Evolutionary conservation across 2,329 filamentous ascomycete genomes (phyloP).

Genomic region (Ophiosphaerella herpotricha): DNA sequence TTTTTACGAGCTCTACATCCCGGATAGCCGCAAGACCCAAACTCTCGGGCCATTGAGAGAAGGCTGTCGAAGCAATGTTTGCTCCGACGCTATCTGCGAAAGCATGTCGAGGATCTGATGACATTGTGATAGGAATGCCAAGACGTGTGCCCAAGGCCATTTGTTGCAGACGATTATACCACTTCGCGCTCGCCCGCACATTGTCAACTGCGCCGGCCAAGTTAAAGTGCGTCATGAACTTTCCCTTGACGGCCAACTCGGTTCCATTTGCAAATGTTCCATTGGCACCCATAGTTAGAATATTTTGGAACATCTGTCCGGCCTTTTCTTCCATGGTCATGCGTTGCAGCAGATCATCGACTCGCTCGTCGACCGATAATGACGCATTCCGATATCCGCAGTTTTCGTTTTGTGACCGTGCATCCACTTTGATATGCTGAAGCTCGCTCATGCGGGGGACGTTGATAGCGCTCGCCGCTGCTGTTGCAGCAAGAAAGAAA

Average conservation of each 20-base stretch:
- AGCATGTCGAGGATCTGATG: slow-evolving; percentile 54
- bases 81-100: slow-evolving; percentile 53
- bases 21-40: slow-evolving; percentile 57
- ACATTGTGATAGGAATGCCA: slow-evolving; percentile 56
- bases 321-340: slow-evolving; percentile 58
- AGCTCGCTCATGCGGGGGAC: slow-evolving; percentile 4
- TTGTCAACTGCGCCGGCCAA: slow-evolving; percentile 52
- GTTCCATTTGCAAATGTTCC: slow-evolving; percentile 41
- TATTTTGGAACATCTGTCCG: slow-evolving; percentile 54
- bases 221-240: slow-evolving; percentile 55
- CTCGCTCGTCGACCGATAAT: slow-evolving; percentile 51
- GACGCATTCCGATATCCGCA: slow-evolving; percentile 45
- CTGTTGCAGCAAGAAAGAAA: slow-evolving; percentile 19
- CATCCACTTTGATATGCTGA: slow-evolving; percentile 4
- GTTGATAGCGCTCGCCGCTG: slow-evolving; percentile 15
- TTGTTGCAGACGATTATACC: slow-evolving; percentile 50
- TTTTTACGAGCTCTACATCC: slow-evolving; percentile 49
- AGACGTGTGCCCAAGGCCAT: slow-evolving; percentile 52
- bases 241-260: slow-evolving; percentile 40
- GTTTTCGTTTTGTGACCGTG: slow-evolving; percentile 12
- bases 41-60: slow-evolving; percentile 59
- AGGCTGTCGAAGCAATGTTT: slow-evolving; percentile 49
- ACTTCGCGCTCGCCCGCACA: slow-evolving; percentile 44
- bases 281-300: slow-evolving; percentile 39
- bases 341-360: slow-evolving; percentile 51